Evolutionary conservation across 2,329 filamentous ascomycete genomes (phyloP), one percentile per base, ranked within the genome.

Genomic region (Bisporella sp.): DNA sequence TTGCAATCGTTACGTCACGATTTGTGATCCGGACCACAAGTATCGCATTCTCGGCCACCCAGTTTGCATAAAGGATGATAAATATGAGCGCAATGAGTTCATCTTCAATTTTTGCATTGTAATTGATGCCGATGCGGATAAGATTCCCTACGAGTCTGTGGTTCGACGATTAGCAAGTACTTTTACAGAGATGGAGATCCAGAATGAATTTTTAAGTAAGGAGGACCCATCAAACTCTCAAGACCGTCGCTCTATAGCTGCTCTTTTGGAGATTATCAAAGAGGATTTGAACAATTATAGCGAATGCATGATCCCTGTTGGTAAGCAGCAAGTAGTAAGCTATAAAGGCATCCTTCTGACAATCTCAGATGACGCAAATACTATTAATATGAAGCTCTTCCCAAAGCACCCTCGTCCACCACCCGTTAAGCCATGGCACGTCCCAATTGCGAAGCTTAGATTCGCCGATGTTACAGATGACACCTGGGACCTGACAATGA

Each of bases 21-120:
- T 95, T 50, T 85, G 85, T 67, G 85, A 88, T 43, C 79, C 81
- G 0, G 78, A 81, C 49, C 75, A 75, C 59, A 80, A 80, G 57
- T 86, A 91, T 68, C 82, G 84, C 51, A 82, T 99, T 49, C 77
- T 99, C 33, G 89, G 91, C 12, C 89, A 90, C 62, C 93, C 93
- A 0, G 85, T 97, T 48, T 92, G 89, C 65, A 89, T 97, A 64
- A 82, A 85, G 47, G 81, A 90, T 57, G 78, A 83, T 49, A 85
- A 85, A 59, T 96, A 97, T 64, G 82, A 86, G 63, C 85, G 93
- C 52, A 96, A 96, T 69, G 89, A 95, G 68, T 97, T 96, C 74
- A 96, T 96, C 65, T 99, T 97, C 79, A 97, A 97, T 69, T 96
- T 97, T 65, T 90, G 89, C 52, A 75, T 97, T 42, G 85, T 96